phyloP scores from a whole-genome alignment of 768 basidiomycete genomes.

The Russula abietina region DNA sequence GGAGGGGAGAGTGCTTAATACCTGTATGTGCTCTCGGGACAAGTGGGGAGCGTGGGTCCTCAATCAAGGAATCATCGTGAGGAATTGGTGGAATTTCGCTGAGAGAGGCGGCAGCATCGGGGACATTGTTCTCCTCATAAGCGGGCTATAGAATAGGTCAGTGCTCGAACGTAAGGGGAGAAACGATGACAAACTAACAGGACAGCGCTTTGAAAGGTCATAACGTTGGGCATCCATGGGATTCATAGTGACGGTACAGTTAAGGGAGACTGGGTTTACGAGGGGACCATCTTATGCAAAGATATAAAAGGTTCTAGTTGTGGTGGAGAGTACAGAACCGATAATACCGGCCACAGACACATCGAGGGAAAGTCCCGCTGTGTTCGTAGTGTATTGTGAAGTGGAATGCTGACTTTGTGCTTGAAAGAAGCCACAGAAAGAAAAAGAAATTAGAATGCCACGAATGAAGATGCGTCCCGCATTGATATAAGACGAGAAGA shows the following conservation, averaged over 20 bases:
- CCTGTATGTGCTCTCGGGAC: background rate
- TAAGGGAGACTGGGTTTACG: background rate
- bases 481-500: constrained; percentile 20
- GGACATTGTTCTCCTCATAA: background rate
- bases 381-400: constrained; percentile 7
- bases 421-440: constrained; percentile 6
- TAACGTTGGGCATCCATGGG: constrained; percentile 19
- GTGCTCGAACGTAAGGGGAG: background rate
- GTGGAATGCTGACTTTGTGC: background rate
- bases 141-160: constrained; percentile 6
- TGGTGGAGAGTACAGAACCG: constrained; percentile 8
- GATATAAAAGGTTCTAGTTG: background rate
- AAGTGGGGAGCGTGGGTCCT: constrained; percentile 1
- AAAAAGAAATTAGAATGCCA: constrained; percentile 13
- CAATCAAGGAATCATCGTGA: constrained; percentile 3
- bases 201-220: background rate
- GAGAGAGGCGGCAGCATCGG: background rate
- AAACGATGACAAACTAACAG: constrained; percentile 7
- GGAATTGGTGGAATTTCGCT: background rate
- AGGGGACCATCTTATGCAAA: background rate
- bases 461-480: constrained; percentile 2
- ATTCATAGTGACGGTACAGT: background rate
- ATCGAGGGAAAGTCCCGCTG: background rate
- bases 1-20: background rate
- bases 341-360: constrained; percentile 15